Evolutionary conservation across 306 rosid genomes (phyloP).

Genomic region (Erythrophleum fordii): DNA sequence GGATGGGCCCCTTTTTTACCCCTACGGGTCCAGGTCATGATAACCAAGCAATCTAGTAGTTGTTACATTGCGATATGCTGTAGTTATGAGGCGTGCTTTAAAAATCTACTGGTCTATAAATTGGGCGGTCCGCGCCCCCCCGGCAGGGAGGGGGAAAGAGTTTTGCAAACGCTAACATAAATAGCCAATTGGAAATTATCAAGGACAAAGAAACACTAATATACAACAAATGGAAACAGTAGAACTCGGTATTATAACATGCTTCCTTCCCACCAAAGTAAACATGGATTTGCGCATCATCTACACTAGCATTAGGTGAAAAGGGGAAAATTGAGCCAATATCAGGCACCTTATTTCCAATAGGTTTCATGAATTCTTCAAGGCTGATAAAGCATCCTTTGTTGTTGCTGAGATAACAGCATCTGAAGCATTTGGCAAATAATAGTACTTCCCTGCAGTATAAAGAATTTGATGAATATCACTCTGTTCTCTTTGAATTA

Average conservation of each 20-base stretch:
- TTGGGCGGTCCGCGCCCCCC: too few relatives aligned
- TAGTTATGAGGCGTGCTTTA: background rate
- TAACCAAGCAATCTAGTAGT: too few relatives aligned
- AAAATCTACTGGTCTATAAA: background rate
- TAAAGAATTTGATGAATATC: slow-evolving; percentile 25
- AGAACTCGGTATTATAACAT: slow-evolving; percentile 7
- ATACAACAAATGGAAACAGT: background rate
- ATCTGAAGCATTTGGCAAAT: slow-evolving; percentile 97
- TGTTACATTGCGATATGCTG: background rate
- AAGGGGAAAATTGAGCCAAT: background rate
- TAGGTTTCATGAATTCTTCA: slow-evolving; percentile 68
- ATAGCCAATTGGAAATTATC: background rate
- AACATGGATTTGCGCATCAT: slow-evolving; percentile 17
- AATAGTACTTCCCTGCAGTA: slow-evolving; percentile 88
- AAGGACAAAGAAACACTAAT: background rate
- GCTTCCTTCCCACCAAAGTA: slow-evolving; percentile 22
- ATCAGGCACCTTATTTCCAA: slow-evolving; percentile 23
- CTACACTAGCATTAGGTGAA: background rate
- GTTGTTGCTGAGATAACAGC: slow-evolving; percentile 88
- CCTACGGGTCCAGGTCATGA: too few relatives aligned
- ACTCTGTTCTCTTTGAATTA: slow-evolving; percentile 20
- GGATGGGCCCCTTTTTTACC: too few relatives aligned
- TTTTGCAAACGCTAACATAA: background rate
- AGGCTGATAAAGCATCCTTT: slow-evolving; percentile 79
- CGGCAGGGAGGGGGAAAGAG: background rate